Conservation (phyloP, 1,284 basidiomycete species). For the Irpex rosettiformis region DNA sequence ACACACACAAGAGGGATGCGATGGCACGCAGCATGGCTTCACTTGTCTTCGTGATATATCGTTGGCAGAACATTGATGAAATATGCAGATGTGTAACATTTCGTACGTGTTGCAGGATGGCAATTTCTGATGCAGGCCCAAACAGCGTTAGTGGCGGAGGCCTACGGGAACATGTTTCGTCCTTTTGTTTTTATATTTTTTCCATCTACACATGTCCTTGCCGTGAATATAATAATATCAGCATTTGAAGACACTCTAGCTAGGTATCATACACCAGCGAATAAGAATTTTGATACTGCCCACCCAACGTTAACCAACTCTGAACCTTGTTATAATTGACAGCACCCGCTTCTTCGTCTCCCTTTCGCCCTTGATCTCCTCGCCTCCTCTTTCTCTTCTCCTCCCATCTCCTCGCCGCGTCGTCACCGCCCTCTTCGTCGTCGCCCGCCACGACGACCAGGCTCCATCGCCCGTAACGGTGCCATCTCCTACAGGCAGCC, state of each 20-base stretch:
- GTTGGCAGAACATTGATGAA: conserved; percentile 10
- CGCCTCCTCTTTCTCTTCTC: conserved; percentile 6
- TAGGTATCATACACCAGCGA: background rate
- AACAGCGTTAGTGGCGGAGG: background rate
- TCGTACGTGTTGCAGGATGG: conserved; percentile 15
- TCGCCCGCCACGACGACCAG: background rate
- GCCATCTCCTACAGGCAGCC: background rate
- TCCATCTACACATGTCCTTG: too few relatives aligned
- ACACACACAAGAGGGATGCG: background rate
- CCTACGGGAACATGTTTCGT: background rate
- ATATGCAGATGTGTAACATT: conserved; percentile 4
- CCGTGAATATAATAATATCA: too few relatives aligned
- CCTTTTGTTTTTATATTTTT: background rate
- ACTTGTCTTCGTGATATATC: background rate
- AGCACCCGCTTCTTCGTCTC: conserved; percentile 13
- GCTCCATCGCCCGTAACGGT: background rate
- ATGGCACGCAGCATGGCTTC: background rate
- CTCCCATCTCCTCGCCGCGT: conserved; percentile 4
- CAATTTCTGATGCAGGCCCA: conserved; percentile 11
- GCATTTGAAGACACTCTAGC: too few relatives aligned
- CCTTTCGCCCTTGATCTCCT: conserved; percentile 13
- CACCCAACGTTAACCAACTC: background rate
- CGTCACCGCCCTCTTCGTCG: background rate
- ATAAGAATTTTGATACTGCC: conserved; percentile 10
- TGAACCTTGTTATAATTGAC: conserved; percentile 19